These are phyloP conservation scores for Monascus ruber DNA, from an alignment of 2,329 filamentous ascomycete genomes.

Conservation along the genomic window DNA sequence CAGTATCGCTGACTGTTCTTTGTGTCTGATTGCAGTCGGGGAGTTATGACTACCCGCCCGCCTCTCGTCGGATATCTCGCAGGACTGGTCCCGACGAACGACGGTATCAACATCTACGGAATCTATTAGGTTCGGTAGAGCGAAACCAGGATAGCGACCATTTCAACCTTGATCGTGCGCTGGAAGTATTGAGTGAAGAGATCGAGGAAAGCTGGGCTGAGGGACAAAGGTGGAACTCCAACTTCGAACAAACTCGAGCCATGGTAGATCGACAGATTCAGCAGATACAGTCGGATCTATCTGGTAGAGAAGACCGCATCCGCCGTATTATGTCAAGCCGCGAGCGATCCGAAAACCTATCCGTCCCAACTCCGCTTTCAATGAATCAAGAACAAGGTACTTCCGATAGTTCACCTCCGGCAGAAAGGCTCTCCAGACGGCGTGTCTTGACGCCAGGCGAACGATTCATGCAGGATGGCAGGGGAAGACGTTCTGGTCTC, in stretches of 20 bases:
- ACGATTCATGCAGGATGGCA: slow-evolving; percentile 1
- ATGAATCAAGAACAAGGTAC: slow-evolving; percentile 10
- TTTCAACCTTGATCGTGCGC: slow-evolving; percentile 15
- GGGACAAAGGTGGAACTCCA: slow-evolving; percentile 12
- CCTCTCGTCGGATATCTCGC: slow-evolving; percentile 20
- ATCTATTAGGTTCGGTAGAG: slow-evolving; percentile 24
- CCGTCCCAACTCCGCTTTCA: slow-evolving; percentile 4
- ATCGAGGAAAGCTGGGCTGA: slow-evolving; percentile 20
- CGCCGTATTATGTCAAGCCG: slow-evolving; percentile 7
- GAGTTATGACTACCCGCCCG: slow-evolving; percentile 32
- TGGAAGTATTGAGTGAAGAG: slow-evolving; percentile 31
- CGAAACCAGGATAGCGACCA: slow-evolving; percentile 20
- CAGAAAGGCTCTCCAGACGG: slow-evolving; percentile 8
- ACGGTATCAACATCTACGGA: slow-evolving; percentile 24
- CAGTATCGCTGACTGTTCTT: slow-evolving; percentile 8
- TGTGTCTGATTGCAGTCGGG: slow-evolving; percentile 23
- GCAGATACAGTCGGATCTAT: slow-evolving; percentile 8
- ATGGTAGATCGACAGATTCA: slow-evolving; percentile 16
- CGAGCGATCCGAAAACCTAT: slow-evolving; percentile 5
- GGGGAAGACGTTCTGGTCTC: slow-evolving; percentile 9
- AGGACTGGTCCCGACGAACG: slow-evolving; percentile 13
- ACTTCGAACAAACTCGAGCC: slow-evolving; percentile 15
- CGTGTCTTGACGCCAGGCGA: slow-evolving; percentile 16
- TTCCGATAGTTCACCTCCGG: slow-evolving; percentile 4
- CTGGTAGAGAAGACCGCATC: slow-evolving; percentile 5